phyloP scores from a whole-genome alignment of 1,284 basidiomycete species.

The Pseudozyma pruni region DNA sequence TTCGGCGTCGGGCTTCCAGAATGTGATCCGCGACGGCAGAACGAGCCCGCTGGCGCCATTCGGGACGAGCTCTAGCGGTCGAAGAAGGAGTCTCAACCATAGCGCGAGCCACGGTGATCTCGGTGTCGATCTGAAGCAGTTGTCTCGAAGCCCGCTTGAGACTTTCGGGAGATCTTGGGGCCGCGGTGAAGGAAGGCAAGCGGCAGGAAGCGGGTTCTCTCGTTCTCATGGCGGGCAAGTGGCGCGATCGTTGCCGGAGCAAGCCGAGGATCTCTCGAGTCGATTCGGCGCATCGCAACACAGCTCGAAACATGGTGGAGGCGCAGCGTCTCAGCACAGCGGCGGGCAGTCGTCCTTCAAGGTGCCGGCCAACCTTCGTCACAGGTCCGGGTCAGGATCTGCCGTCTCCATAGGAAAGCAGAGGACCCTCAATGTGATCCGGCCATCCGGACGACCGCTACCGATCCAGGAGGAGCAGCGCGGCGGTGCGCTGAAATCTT shows the following conservation, averaged over 20 bases:
- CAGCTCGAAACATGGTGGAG: slow-evolving; percentile 25
- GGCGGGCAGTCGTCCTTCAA: slow-evolving; percentile 43
- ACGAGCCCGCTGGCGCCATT: slow-evolving; percentile 32
- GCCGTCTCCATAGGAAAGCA: slow-evolving; percentile 9
- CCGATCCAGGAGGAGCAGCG: slow-evolving; percentile 36
- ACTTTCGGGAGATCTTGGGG: slow-evolving; percentile 24
- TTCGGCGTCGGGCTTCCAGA: slow-evolving; percentile 45
- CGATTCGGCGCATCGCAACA: slow-evolving; percentile 28
- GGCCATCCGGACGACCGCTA: slow-evolving; percentile 21
- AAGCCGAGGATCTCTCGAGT: slow-evolving; percentile 6
- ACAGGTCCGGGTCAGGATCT: slow-evolving; percentile 9
- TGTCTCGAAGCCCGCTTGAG: slow-evolving; percentile 22
- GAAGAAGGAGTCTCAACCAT: slow-evolving; percentile 34
- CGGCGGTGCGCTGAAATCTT: slow-evolving; percentile 8
- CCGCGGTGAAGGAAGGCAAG: slow-evolving; percentile 16
- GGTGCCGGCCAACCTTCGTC: slow-evolving; percentile 16
- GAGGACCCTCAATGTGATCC: slow-evolving; percentile 8
- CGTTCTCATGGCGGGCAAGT: slow-evolving; percentile 10
- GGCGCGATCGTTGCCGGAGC: slow-evolving; percentile 41
- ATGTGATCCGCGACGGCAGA: slow-evolving; percentile 30
- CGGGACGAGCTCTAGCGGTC: slow-evolving; percentile 18
- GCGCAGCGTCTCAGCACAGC: slow-evolving; percentile 37
- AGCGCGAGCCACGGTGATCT: slow-evolving; percentile 49
- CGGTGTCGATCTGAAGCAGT: slow-evolving; percentile 17
- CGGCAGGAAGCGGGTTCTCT: slow-evolving; percentile 1